Evolutionary conservation across 2,329 filamentous ascomycete genomes (phyloP), one percentile per base, ranked within the genome.

Genomic region (Pestalotiopsis sp.): DNA sequence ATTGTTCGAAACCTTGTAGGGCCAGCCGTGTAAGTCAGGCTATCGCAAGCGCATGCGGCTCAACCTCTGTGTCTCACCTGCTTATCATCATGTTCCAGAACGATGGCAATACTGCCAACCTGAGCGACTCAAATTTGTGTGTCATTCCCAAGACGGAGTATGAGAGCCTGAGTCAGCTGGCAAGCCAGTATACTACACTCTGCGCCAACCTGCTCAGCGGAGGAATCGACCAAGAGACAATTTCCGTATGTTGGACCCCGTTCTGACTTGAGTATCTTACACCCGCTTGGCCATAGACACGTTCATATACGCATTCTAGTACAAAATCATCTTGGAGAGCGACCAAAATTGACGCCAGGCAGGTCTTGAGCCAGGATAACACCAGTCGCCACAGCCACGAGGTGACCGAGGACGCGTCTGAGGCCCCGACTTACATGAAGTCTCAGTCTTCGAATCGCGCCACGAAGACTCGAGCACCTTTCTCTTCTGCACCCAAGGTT

Each of bases 71-170:
- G 4, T 38, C 52, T 66, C 60, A 62, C n/a, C 63, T 56, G 41
- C 69, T 71, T 73, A 56, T 71, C 67, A 49, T 68, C 36, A 61
- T 68, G 20, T 52, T 20, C 27, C 66, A 74, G 73, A 66, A 72
- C 36, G 66, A 73, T 67, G 70, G 68, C n/a, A 66, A 72, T 62
- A 23, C 57, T 4, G 20, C 31, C 72, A 79, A 23, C 12, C 83
- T 67, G 76, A 78, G 66, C 75, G 77, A 31, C 78, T 78, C 63
- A 77, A 81, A 81, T 11, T 82, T 92, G 61, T 86, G 83, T 68
- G 86, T 93, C 67, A 58, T 79, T 6, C 81, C 86, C 49, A 89
- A 85, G 74, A 77, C 80, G 64, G 90, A 94, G 75, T 89, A 93
- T 79, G 85, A 90, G 64, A 78, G 78, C 63, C 82, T 94, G 70